phyloP scores from a whole-genome alignment of 495 filamentous ascomycete genomes.

The Cenococcum geophilum region DNA sequence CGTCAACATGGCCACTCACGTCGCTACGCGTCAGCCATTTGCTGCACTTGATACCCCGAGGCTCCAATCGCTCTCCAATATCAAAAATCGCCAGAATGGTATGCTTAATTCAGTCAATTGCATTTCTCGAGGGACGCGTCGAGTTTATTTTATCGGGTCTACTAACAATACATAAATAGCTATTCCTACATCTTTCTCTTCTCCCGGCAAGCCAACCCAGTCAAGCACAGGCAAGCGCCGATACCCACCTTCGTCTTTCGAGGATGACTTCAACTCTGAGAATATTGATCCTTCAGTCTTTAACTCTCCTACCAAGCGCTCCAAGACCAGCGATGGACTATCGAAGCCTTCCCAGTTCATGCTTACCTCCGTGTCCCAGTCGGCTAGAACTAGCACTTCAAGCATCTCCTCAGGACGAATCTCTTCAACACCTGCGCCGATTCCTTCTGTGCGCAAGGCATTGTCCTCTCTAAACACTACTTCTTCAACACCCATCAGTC shows the following conservation, averaged over 20 bases:
- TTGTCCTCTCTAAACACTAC: constrained; percentile 36
- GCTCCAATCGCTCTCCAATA: constrained; percentile 46
- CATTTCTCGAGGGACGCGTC: constrained; percentile 5
- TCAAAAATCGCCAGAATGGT: constrained; percentile 56
- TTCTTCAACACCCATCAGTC: constrained; percentile 41
- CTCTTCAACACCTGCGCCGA: constrained; percentile 11
- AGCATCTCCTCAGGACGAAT: neutral
- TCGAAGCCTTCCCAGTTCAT: constrained; percentile 32
- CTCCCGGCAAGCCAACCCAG: constrained; percentile 29
- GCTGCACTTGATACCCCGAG: constrained; percentile 38
- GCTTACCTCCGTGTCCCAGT: constrained; percentile 17
- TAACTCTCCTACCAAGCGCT: constrained; percentile 54
- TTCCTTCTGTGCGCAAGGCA: constrained; percentile 36
- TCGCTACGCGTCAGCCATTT: constrained; percentile 39
- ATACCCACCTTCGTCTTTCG: constrained; percentile 36
- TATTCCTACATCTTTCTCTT: constrained; percentile 16
- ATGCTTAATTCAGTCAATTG: constrained; percentile 21
- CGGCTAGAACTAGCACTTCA: constrained; percentile 9
- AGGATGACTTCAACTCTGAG: constrained; percentile 58
- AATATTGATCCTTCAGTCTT: constrained; percentile 71
- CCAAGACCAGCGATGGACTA: constrained; percentile 55
- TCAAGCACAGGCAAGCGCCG: constrained; percentile 40
- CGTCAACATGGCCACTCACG: constrained; percentile 32
- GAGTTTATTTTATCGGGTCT: constrained; percentile 2
- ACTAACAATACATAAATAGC: constrained; percentile 14